These are phyloP conservation scores for Passiflora organensis DNA, from an alignment of 345 rosid genomes.

Conservation along the genomic window DNA sequence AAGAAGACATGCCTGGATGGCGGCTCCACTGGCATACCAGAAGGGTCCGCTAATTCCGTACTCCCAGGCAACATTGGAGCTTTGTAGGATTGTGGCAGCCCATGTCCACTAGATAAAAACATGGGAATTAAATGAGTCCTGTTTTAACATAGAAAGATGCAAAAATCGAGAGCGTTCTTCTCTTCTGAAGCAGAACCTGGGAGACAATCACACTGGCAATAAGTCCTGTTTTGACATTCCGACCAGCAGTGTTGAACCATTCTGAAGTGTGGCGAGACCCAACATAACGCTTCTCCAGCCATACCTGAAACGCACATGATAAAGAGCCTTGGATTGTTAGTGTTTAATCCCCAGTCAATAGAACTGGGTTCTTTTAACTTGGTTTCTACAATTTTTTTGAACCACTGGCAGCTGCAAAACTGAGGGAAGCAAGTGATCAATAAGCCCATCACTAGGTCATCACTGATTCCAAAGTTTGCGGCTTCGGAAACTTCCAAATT, in stretches of 20 bases:
- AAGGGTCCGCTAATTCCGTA: conserved; percentile 95
- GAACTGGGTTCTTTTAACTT: no score
- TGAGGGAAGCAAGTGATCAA: no score
- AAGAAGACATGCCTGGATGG: conserved; percentile 60
- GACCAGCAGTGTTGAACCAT: conserved; percentile 97
- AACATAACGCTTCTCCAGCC: conserved; percentile 84
- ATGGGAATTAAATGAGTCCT: no score
- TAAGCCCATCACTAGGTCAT: no score
- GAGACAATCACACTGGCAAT: conserved; percentile 93
- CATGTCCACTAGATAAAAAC: conserved; percentile 73
- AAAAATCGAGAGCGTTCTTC: no score
- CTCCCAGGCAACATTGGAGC: conserved; percentile 94
- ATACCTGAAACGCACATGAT: conserved; percentile 61
- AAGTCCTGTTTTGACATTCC: conserved; percentile 92
- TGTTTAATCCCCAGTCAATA: no score
- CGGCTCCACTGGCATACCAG: conserved; percentile 97
- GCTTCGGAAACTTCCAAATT: no score
- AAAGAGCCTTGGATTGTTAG: no score
- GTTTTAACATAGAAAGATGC: no score
- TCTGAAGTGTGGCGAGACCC: conserved; percentile 85
- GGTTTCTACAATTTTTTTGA: no score
- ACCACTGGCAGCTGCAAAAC: no score
- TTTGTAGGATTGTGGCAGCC: conserved; percentile 97
- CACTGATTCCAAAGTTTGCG: no score
- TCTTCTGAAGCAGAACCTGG: conserved; percentile 56